phyloP scores from a whole-genome alignment of 345 rosid genomes.

The Hirschfeldia incana region DNA sequence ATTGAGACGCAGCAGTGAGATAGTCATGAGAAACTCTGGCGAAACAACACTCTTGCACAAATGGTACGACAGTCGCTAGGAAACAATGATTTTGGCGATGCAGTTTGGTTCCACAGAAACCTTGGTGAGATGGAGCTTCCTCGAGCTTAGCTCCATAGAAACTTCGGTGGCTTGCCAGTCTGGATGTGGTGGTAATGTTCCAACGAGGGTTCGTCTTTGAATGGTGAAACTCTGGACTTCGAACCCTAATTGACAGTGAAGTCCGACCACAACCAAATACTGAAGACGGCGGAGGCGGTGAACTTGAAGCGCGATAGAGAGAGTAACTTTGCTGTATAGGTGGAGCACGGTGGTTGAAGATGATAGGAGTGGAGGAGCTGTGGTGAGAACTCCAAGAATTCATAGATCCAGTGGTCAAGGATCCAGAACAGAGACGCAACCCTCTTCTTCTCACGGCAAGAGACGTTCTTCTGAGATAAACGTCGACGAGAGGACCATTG shows the following conservation, averaged over 20 bases:
- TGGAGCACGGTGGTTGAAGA: not conserved
- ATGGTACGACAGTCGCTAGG: too few species aligned
- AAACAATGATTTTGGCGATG: too few species aligned
- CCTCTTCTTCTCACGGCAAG: not conserved
- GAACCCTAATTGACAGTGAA: not conserved
- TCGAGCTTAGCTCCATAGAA: too few species aligned
- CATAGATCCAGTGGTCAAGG: not conserved
- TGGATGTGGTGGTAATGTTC: too few species aligned
- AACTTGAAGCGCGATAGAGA: not conserved
- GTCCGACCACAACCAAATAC: not conserved
- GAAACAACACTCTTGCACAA: too few species aligned
- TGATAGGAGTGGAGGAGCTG: not conserved
- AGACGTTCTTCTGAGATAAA: too few species aligned
- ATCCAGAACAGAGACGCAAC: not conserved
- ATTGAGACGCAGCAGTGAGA: too few species aligned
- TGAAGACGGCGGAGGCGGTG: not conserved
- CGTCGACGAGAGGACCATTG: too few species aligned
- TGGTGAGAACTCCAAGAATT: not conserved
- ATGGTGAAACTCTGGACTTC: not conserved
- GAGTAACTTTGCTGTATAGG: not conserved
- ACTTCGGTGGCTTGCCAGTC: too few species aligned
- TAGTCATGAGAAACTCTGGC: too few species aligned
- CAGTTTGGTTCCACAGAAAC: too few species aligned
- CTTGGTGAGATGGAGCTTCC: too few species aligned
- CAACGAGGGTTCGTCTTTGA: not conserved